Base-by-base conservation (phyloP, 192 early-diverging fungal species). In the Coemansia sp. region DNA sequence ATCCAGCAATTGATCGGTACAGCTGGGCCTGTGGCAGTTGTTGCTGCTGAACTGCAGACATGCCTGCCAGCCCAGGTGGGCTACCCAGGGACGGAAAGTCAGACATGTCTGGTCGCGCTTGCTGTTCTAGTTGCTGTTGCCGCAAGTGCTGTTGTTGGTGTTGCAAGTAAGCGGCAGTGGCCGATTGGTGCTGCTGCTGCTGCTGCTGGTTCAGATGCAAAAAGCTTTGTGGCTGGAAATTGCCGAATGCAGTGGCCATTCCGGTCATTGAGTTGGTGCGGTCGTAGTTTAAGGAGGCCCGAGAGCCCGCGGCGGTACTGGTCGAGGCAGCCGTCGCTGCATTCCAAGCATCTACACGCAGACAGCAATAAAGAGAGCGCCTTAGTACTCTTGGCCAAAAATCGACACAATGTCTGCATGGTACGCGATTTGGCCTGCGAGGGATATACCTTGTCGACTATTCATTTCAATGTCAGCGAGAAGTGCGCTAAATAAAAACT, bases 61-160 rank as follows among this genome's bases (percentile, higher is more conserved):
- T 43, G 32, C 21, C 52, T 9, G 49, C 13, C 23, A 75, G 50
- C 4, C 71, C 71, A 9, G 71, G 71, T 11, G 71, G 71, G 42
- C 61, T 68, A 13, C 71, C 71, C 15, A 75, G 38, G 8, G 71
- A 68, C 34, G 71, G 71, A 40, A 75, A 75, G 3, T 75, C 71
- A 8, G 71, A 64, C 57, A 75, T 75, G 40, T 75, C 65, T 21
- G 71, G 71, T 32, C 71, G 71, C 30, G 60, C 54, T 30, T 66
- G 63, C 11, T 58, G 51, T 21, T 66, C 48, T 15, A 46, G 49
- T 26, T 62, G 63, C 15, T 65, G 63, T 32, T 71, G 69, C 48
- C 64, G 60, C 32, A 51, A 56, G 25, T 55, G 29, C 19, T 54
- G 56, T 2, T 57, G 58, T 23, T 63, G 69, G 30, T 64, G 60